Percentiles rank a stretch among this genome's conserved stretches.
Conservation (phyloP, 441 rosid genomes). For the Brassica balearica region DNA sequence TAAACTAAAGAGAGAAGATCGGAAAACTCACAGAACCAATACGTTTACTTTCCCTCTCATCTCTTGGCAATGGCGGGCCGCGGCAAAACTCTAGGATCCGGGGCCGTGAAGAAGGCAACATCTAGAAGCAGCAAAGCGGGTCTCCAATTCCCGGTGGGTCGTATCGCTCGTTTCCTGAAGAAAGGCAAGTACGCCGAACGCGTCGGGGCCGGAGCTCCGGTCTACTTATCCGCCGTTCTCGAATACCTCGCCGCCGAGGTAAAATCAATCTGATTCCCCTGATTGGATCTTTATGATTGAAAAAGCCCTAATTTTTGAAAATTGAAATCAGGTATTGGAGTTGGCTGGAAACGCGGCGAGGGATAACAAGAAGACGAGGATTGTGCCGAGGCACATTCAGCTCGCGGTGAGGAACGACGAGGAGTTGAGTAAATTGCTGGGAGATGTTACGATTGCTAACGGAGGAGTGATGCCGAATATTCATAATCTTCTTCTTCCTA, state of each 20-base stretch:
- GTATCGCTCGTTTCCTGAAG: slow-evolving; percentile 89
- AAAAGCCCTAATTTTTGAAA: neutral
- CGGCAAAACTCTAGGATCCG: slow-evolving; percentile 92
- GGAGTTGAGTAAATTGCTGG: slow-evolving; percentile 84
- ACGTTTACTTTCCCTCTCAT: slow-evolving; percentile 31
- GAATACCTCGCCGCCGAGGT: slow-evolving; percentile 95
- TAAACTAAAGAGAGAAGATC: neutral
- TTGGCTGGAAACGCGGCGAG: slow-evolving; percentile 95
- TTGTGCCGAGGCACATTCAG: slow-evolving; percentile 90
- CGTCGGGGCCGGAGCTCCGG: slow-evolving; percentile 96
- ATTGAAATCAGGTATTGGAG: slow-evolving; percentile 73
- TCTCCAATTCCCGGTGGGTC: slow-evolving; percentile 91
- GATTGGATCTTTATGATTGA: neutral
- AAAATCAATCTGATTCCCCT: neutral
- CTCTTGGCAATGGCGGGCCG: slow-evolving; percentile 79
- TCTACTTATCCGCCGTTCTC: slow-evolving; percentile 88
- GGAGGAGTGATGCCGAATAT: slow-evolving; percentile 98
- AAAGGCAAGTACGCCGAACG: slow-evolving; percentile 97
- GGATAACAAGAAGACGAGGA: slow-evolving; percentile 93
- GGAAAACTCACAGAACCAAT: neutral
- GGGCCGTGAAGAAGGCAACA: slow-evolving; percentile 79
- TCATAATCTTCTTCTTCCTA: slow-evolving; percentile 82
- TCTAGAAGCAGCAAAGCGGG: slow-evolving; percentile 97
- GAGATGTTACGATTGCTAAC: slow-evolving; percentile 87
- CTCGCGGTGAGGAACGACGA: slow-evolving; percentile 93